These are phyloP conservation scores for Jaapia argillacea DNA, from an alignment of 768 basidiomycete genomes.

Conservation along the genomic window DNA sequence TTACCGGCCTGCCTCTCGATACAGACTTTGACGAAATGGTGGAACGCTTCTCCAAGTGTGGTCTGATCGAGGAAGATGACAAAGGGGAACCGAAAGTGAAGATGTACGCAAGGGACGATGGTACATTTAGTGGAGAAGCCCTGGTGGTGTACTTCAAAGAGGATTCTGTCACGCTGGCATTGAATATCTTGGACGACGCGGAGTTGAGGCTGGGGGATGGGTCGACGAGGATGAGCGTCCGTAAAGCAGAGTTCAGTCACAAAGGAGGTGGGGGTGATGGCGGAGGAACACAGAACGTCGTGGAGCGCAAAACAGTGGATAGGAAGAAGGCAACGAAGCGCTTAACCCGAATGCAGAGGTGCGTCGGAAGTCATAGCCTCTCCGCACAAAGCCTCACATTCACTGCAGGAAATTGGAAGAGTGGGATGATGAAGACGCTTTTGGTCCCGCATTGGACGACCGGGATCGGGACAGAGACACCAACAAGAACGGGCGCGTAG, in stretches of 20 bases:
- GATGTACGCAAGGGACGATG: slow-evolving; percentile 84
- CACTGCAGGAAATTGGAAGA: slow-evolving; percentile 72
- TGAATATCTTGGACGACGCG: slow-evolving; percentile 83
- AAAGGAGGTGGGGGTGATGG: slow-evolving; percentile 38
- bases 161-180: slow-evolving; percentile 81
- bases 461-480: slow-evolving; percentile 35
- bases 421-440: slow-evolving; percentile 93
- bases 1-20: slow-evolving; percentile 74
- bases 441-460: slow-evolving; percentile 59
- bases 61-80: slow-evolving; percentile 88
- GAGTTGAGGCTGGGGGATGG: slow-evolving; percentile 80
- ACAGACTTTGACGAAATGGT: slow-evolving; percentile 65
- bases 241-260: slow-evolving; percentile 71
- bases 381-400: neutral
- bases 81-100: slow-evolving; percentile 91
- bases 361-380: slow-evolving; percentile 17
- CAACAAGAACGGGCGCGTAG: slow-evolving; percentile 64
- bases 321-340: slow-evolving; percentile 70
- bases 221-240: slow-evolving; percentile 61
- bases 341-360: slow-evolving; percentile 87
- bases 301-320: slow-evolving; percentile 54
- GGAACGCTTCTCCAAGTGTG: slow-evolving; percentile 86
- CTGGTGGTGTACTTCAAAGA: slow-evolving; percentile 97
- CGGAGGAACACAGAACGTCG: slow-evolving; percentile 32
- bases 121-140: slow-evolving; percentile 88